These are phyloP conservation scores for Cyberlindnera subsufficiens DNA, from an alignment of 805 yeast species.

Conservation along the genomic window DNA sequence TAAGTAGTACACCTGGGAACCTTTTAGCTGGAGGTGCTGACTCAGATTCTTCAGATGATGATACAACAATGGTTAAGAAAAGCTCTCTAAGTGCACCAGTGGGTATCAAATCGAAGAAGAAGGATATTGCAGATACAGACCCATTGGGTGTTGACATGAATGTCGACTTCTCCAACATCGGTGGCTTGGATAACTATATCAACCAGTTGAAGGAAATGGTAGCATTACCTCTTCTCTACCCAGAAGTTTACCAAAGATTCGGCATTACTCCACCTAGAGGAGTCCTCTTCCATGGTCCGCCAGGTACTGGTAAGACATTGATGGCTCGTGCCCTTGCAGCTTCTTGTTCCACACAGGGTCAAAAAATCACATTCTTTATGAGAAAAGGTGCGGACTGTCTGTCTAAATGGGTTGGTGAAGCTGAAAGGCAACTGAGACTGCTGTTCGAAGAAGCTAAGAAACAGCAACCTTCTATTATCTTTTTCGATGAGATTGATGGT, in stretches of 20 bases:
- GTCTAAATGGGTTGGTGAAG: conserved; percentile 99
- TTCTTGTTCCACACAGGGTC: conserved; percentile 77
- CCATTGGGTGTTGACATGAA: conserved; percentile 88
- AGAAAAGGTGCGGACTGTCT: conserved; percentile 96
- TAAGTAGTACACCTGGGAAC: conserved; percentile 2
- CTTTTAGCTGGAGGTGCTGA: conserved; percentile 31
- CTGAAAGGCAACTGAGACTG: conserved; percentile 87
- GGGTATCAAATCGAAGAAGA: conserved; percentile 25
- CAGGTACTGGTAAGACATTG: conserved; percentile 97
- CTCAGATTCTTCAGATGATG: conserved; percentile 62
- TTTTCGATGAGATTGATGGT: conserved; percentile 97
- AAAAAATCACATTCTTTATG: conserved; percentile 94
- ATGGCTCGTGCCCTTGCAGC: conserved; percentile 98
- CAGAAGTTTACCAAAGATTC: conserved; percentile 87
- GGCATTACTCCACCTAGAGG: conserved; percentile 96
- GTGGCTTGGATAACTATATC: conserved; percentile 88
- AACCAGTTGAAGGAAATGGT: conserved; percentile 96
- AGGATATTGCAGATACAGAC: conserved; percentile 79
- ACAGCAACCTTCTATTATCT: conserved; percentile 92
- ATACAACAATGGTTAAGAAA: conserved; percentile 39
- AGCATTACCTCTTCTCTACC: conserved; percentile 84
- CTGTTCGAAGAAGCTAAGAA: conserved; percentile 94
- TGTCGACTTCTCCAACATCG: conserved; percentile 79
- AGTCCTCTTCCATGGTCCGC: conserved; percentile 96
- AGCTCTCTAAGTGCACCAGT: conserved; percentile 27